Evolutionary conservation across 2,329 filamentous ascomycete genomes (phyloP).

Genomic region (Podosphaera xanthii): DNA sequence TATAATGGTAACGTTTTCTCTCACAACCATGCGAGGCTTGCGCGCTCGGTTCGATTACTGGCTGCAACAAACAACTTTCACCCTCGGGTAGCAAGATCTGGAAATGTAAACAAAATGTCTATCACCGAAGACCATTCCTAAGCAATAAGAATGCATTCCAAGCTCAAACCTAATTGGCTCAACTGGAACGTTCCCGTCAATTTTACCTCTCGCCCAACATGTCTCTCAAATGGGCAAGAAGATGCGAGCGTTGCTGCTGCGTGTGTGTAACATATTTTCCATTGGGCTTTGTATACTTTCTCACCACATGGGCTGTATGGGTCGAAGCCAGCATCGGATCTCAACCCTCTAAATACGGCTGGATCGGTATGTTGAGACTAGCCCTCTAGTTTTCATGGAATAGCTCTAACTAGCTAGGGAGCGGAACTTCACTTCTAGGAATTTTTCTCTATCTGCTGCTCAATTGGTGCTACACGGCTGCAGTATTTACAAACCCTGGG

Average conservation of each 20-base stretch:
- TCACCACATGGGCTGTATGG: conserved; percentile 89
- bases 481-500: conserved; percentile 82
- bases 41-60: neutral
- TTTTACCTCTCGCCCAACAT: conserved; percentile 18
- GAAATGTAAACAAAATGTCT: neutral
- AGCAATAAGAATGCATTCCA: neutral
- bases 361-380: conserved; percentile 27
- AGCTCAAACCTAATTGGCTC: neutral
- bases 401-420: conserved; percentile 20
- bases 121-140: neutral
- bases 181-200: neutral
- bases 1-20: too few relatives aligned
- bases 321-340: conserved; percentile 56
- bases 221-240: conserved; percentile 37
- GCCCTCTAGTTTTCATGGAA: neutral
- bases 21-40: too few relatives aligned
- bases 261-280: conserved; percentile 59
- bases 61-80: neutral
- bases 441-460: conserved; percentile 53
- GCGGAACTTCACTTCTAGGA: conserved; percentile 35
- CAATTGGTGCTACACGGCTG: conserved; percentile 75
- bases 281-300: conserved; percentile 65
- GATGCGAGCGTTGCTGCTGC: conserved; percentile 69
- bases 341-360: conserved; percentile 25
- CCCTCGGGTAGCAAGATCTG: neutral